These are phyloP conservation scores for Candida manassasensis DNA, from an alignment of 805 yeast species.

Conservation along the genomic window DNA sequence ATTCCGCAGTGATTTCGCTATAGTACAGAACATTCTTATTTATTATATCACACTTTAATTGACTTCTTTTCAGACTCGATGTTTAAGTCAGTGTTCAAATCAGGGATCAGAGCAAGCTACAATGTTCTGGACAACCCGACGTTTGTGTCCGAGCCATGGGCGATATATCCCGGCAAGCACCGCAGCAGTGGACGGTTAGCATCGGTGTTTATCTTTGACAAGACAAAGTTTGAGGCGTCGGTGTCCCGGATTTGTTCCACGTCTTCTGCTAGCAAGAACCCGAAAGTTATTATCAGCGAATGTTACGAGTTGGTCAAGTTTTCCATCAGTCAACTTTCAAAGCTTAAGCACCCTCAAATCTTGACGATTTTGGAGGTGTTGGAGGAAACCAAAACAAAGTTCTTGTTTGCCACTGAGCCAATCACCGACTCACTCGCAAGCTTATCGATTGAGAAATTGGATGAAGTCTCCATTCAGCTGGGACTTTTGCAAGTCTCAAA, in stretches of 20 bases:
- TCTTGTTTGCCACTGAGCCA: slow-evolving; percentile 81
- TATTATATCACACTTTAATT: too few relatives aligned
- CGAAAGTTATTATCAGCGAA: slow-evolving; percentile 55
- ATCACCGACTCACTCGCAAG: slow-evolving; percentile 54
- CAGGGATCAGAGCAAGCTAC: slow-evolving; percentile 65
- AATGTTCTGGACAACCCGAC: slow-evolving; percentile 66
- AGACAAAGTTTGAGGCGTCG: slow-evolving; percentile 61
- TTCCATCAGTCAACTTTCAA: slow-evolving; percentile 70
- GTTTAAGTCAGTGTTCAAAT: slow-evolving; percentile 50
- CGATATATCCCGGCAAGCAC: slow-evolving; percentile 78
- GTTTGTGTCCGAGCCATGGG: slow-evolving; percentile 78
- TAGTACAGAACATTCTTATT: too few relatives aligned
- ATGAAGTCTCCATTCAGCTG: slow-evolving; percentile 70
- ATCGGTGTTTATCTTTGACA: slow-evolving; percentile 84
- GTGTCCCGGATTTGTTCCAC: slow-evolving; percentile 36
- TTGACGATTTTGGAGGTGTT: slow-evolving; percentile 81
- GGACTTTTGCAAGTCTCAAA: slow-evolving; percentile 77
- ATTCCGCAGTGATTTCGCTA: too few relatives aligned
- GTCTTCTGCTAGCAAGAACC: slow-evolving; percentile 32
- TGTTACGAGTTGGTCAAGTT: slow-evolving; percentile 57
- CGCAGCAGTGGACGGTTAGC: slow-evolving; percentile 56
- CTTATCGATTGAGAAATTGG: slow-evolving; percentile 35
- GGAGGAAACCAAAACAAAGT: slow-evolving; percentile 76
- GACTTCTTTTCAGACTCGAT: slow-evolving; percentile 21
- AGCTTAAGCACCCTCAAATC: slow-evolving; percentile 85